A percentile compares a stretch with the other conserved stretches of the same genome.
Evolutionary conservation across 2,329 filamentous ascomycete species (phyloP).

Genomic region (Meredithiella fracta): DNA sequence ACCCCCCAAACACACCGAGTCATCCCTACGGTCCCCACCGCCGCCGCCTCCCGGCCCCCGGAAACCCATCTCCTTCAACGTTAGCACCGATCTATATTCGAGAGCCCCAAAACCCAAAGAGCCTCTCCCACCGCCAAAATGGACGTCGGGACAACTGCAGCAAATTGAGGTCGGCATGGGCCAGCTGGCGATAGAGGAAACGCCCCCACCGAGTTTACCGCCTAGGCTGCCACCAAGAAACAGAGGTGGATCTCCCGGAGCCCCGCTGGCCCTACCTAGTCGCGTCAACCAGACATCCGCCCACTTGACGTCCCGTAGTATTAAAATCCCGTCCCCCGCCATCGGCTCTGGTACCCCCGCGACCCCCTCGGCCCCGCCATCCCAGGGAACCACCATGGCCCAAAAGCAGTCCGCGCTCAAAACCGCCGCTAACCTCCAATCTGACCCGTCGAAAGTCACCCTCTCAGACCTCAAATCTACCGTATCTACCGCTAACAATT

Average conservation of each 20-base stretch:
- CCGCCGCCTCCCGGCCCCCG: conserved; percentile 16
- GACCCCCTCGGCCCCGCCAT: conserved; percentile 16
- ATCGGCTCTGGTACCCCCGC: conserved; percentile 29
- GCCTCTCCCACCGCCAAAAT: conserved; percentile 37
- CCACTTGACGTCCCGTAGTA: conserved; percentile 54
- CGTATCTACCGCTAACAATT: conserved; percentile 48
- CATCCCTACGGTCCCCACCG: conserved; percentile 22
- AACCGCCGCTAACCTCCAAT: conserved; percentile 42
- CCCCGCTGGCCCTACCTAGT: conserved; percentile 19
- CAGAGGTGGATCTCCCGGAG: conserved; percentile 21
- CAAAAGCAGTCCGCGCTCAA: conserved; percentile 48
- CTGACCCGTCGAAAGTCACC: conserved; percentile 45
- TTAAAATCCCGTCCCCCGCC: conserved; percentile 62
- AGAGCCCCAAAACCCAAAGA: conserved; percentile 16
- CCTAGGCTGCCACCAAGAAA: conserved; percentile 39
- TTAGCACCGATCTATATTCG: conserved; percentile 16
- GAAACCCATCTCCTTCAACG: conserved; percentile 6
- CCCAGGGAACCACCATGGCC: conserved; percentile 42
- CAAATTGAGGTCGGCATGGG: background rate
- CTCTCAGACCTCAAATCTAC: conserved; percentile 40
- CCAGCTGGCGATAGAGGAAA: conserved; percentile 9
- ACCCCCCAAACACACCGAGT: conserved; percentile 47
- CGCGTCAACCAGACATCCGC: conserved; percentile 33
- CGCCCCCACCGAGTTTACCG: conserved; percentile 49
- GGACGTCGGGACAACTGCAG: conserved; percentile 40